Conservation (phyloP, 176 grass and related monocot species). For the Stipa capillata region DNA sequence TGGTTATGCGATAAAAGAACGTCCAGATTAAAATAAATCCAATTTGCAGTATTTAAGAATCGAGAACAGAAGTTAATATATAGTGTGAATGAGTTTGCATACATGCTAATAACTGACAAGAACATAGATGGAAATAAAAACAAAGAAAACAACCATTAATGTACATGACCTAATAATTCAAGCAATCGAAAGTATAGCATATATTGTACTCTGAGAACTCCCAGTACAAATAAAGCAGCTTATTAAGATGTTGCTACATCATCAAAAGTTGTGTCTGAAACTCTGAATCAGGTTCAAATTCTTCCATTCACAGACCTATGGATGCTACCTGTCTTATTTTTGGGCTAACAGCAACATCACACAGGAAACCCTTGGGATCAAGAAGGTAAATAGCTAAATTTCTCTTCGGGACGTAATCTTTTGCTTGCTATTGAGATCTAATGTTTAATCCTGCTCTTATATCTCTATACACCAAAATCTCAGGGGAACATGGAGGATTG, state of each 20-base stretch:
- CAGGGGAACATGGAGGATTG: constrained; percentile 44
- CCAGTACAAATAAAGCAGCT: background rate
- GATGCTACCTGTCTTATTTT: constrained; percentile 28
- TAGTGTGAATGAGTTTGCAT: too few species aligned
- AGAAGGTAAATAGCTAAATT: background rate
- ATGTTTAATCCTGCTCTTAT: background rate
- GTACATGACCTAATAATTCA: too few species aligned
- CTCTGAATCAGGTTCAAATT: background rate
- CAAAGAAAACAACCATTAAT: too few species aligned
- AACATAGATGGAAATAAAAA: too few species aligned
- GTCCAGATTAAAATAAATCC: too few species aligned
- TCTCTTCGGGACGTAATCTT: background rate
- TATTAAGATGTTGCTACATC: background rate
- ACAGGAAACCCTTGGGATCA: constrained; percentile 22
- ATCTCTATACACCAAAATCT: background rate
- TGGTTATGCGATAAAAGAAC: too few species aligned
- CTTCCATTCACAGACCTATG: constrained; percentile 24
- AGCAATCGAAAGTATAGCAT: background rate
- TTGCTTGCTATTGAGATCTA: background rate
- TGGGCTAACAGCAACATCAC: constrained; percentile 37
- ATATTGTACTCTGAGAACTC: background rate
- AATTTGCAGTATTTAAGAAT: too few species aligned
- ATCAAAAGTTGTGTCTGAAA: background rate
- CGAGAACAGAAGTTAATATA: too few species aligned
- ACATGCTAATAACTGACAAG: too few species aligned